Evolutionary conservation across 1,139 yeast species (phyloP).

Genomic region (Blastobotrys raffinosifermentans): DNA sequence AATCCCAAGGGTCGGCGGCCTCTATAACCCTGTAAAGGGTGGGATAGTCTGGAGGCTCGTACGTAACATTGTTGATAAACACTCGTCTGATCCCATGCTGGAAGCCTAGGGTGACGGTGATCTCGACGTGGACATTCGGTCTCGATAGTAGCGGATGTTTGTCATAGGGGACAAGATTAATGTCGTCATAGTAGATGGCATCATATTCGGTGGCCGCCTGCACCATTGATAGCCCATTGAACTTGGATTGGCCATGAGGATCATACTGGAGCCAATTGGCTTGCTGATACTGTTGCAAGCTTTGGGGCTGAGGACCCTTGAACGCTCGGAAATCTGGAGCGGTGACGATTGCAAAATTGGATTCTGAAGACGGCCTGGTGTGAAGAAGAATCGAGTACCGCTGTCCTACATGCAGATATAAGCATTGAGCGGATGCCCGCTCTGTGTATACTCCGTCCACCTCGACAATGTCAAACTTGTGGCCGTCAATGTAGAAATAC

Average conservation of each 20-base stretch:
- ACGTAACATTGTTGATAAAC: slow-evolving; percentile 77
- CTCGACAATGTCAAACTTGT: slow-evolving; percentile 73
- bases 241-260: slow-evolving; percentile 50
- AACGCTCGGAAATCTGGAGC: slow-evolving; percentile 58
- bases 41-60: slow-evolving; percentile 74
- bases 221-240: no score
- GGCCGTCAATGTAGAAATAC: slow-evolving; percentile 79
- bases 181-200: slow-evolving; percentile 47
- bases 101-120: slow-evolving; percentile 79
- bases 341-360: slow-evolving; percentile 74
- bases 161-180: slow-evolving; percentile 52
- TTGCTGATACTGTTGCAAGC: slow-evolving; percentile 56
- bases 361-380: slow-evolving; percentile 55
- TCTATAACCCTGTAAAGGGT: slow-evolving; percentile 67
- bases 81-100: slow-evolving; percentile 84
- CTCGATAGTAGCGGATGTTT: slow-evolving; percentile 50
- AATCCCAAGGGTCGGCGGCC: slow-evolving; percentile 41
- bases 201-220: slow-evolving; percentile 40
- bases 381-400: slow-evolving; percentile 66
- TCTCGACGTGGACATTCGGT: slow-evolving; percentile 57
- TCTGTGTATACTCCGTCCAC: slow-evolving; percentile 74
- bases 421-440: slow-evolving; percentile 49
- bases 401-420: slow-evolving; percentile 72
- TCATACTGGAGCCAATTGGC: slow-evolving; percentile 69
- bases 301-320: no score